Evolutionary conservation across 192 early-diverging fungal species (phyloP), one percentile per base, ranked within the genome.

Genomic region (Gamsiella multidivaricata): DNA sequence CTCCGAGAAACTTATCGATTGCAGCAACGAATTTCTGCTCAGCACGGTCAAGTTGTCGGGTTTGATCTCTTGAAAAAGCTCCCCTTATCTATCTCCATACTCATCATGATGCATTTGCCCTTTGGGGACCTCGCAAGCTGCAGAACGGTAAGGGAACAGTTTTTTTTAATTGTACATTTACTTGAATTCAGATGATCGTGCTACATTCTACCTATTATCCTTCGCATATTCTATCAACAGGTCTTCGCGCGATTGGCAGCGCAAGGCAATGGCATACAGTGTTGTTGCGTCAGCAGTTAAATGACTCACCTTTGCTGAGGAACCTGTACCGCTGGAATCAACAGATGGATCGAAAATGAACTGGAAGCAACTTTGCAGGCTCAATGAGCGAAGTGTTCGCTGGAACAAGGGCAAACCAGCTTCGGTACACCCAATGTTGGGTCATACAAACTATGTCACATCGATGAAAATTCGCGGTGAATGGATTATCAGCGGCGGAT

Each of bases 401-500:
- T 80, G 76, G 76, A 49, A 23, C 9, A 33, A 17, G 3, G 47
- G 55, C 49, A 52, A 37, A 8, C 67, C 69, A 7, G 67, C 56
- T 9, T 80, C 76, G 0, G 7, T 65, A 0, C 39, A 59, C 28
- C 12, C 51, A 5, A 46, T 80, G 52, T n/a, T 37, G 17, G 76
- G 68, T n/a, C 76, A 80, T 51, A 51, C 54, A 2, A 66, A 33
- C 26, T 80, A 65, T 51, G 76, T 80, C 5, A 80, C 76, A 0
- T 69, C 76, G 5, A 10, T 80, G 3, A 69, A 70, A 52, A 42
- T 54, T 5, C 61, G 62, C 2, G 69, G 63, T 20, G 56, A 41
- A 3, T 70, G 67, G 66, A 65, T 80, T 20, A 57, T 80, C n/a
- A 80, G 65, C 22, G 76, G 76, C 43, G 63, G 76, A 26, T 80